phyloP scores from a whole-genome alignment of 148 eudicot species.

The Fagopyrum tataricum region DNA sequence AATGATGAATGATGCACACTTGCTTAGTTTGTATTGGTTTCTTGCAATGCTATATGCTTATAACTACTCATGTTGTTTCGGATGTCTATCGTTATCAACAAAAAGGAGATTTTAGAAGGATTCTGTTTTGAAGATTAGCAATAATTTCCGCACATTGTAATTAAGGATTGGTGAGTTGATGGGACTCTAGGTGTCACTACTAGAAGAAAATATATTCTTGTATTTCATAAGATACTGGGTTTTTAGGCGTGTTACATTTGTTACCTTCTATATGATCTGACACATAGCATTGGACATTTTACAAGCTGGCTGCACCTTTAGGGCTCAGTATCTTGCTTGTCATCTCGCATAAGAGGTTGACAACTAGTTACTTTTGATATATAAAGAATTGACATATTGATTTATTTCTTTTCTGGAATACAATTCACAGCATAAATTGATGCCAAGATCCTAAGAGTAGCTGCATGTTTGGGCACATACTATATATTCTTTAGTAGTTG shows the following conservation, averaged over 20 bases:
- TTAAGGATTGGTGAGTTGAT: no score
- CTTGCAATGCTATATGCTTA: neutral
- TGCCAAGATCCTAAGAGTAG: no score
- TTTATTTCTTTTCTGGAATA: no score
- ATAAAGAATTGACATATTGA: no score
- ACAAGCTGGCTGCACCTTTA: no score
- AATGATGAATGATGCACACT: neutral
- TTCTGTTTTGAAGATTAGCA: neutral
- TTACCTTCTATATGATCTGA: neutral
- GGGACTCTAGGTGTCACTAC: neutral
- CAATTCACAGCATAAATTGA: no score
- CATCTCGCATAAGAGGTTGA: no score
- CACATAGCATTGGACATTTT: no score
- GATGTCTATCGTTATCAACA: neutral
- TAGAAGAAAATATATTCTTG: neutral
- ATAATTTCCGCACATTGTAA: neutral
- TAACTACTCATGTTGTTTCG: neutral
- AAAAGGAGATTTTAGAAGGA: neutral
- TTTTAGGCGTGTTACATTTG: neutral
- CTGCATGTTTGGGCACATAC: no score
- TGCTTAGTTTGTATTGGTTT: neutral
- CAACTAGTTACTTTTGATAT: no score
- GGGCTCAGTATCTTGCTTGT: no score
- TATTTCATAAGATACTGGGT: neutral
- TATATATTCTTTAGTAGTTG: no score